Evolutionary conservation across 2,329 filamentous ascomycete genomes (phyloP), one percentile per base, ranked within the genome.

Genomic region (Pestalotiopsis sp.): DNA sequence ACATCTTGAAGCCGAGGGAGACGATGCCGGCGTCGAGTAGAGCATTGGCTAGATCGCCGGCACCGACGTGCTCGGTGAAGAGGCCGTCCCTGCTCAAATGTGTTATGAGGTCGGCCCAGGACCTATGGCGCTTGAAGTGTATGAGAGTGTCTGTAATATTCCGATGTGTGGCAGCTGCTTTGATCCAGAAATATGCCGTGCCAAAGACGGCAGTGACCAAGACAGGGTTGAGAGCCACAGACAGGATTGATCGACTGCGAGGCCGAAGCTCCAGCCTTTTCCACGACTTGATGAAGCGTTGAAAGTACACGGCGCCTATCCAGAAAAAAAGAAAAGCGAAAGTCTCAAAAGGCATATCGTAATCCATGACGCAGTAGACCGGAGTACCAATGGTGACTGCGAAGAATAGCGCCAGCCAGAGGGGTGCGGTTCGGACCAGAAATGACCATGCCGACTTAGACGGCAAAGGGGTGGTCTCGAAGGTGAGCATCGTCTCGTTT

Each of bases 1-100:
- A 79, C 74, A 79, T 78, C 70, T 79, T 79, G 69, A 79, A 74
- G 0, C 77, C 77, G 68, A 78, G 69, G 45, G 73, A 76, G 27
- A 75, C 72, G 38, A 79, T 77, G 11, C 77, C 77, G 4, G 77
- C 76, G 38, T 79, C 77, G 9, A 79, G 67, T 11, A 79, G 66
- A 2, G 74, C 70, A 9, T 70, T 69, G 9, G 76, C 73, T 7
- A 78, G 67, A 59, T 79, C 77, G 20, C 77, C 77, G 6, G 77
- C 75, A 3, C 77, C 77, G 14, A 79, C 70, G 49, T 77, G 69
- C 4, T 60, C 65, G 27, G 31, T 20, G 17, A 62, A 62, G 1
- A 62, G 52, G 2, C 73, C 5, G 39, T 69, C 63, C 25, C 67
- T 63, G 13, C 72, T 71, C 4, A 68, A 13, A 4, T 56, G 23